Base-by-base conservation (phyloP, 345 rosid species). In the Excoecaria cochinchinensis region DNA sequence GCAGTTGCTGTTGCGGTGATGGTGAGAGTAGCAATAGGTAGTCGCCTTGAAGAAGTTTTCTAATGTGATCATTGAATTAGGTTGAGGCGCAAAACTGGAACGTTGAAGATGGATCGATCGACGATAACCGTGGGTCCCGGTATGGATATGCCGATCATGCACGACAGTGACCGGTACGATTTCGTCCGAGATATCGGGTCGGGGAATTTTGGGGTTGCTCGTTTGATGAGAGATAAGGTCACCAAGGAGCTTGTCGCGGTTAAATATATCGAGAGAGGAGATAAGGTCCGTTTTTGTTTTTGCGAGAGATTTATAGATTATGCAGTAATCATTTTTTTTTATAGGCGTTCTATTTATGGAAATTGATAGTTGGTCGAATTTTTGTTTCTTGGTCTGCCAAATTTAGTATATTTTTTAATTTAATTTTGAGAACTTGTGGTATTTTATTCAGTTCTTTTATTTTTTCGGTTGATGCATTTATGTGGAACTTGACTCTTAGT, bases 131-230 rank as follows among this genome's bases (percentile, higher is more conserved):
- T 73, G n/a, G 83, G 77, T 1, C 80, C 80, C 1, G 83, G 78
- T 38, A 73, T 77, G 80, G 83, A 81, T 56, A 69, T 73, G 80
- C 83, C 80, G 72, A 81, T 81, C 80, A 76, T 81, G 83, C 83
- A 81, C 60, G 83, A 80, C 38, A 80, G 83, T 69, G 83, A 81
- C 75, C 83, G 83, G 38, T 81, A 81, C 78, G 83, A 81, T 64
- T 73, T 81, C 48, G 75, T 81, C 56, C 68, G 80, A 39, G 80
- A 81, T 69, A 81, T 81, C 47, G 83, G 83, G 55, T 69, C 80
- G 8, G 80, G 83, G 4, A 80, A 80, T 60, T 80, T 80, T 74
- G 83, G 80, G 4, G 83, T 80, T 2, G 83, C 83, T 6, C n/a
- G 83, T 22, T 51, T 81, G 36, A 81, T 81, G 83, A 61, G 72